Evolutionary conservation across 2,329 filamentous ascomycete genomes (phyloP), one percentile per base, ranked within the genome.

Genomic region (Nothomitra cinnamomea): DNA sequence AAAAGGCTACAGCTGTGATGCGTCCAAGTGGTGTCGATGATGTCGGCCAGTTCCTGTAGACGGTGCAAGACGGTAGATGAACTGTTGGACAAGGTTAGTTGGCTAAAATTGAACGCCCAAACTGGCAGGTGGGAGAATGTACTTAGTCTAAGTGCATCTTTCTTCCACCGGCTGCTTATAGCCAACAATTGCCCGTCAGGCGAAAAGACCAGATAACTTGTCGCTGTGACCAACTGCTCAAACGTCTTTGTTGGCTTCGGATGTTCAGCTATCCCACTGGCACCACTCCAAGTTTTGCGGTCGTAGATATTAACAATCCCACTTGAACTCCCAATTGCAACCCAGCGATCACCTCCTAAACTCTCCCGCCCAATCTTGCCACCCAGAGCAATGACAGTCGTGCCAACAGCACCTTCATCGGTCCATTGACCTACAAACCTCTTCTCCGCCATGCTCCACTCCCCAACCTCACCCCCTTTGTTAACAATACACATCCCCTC

Each of bases 11-110:
- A 1, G 80, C 74, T 1, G 86, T 85, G 59, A 96, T 81, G 56
- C 87, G 76, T 0, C 92, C 92, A 57, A 98, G 69, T 0, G 89
- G 88, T 54, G 92, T 98, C 65, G 85, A 82, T 58, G 81, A 79
- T 53, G 90, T 98, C 22, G 92, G 92, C 92, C 92, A 98, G 68
- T 98, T 98, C 62, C 83, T 81, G 74, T 92, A 98, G 19, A 96
- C 87, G 1, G 88, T 95, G 66, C 88, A 95, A 60, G 79, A 89
- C 0, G 90, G 89, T 60, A 98, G 70, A 67, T 98, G 92, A 32
- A 90, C 87, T 70, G 59, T 48, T 48, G 6, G 13, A 22, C 15
- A 42, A 42, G 10, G 21, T 35, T 4, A 17, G 25, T 17, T 49
- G 25, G 8, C 25, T 13, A 8, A 6, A 25, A 17, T 5, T 2